phyloP scores from a whole-genome alignment of 2,329 filamentous ascomycete species.

The Colletotrichum coccodes region DNA sequence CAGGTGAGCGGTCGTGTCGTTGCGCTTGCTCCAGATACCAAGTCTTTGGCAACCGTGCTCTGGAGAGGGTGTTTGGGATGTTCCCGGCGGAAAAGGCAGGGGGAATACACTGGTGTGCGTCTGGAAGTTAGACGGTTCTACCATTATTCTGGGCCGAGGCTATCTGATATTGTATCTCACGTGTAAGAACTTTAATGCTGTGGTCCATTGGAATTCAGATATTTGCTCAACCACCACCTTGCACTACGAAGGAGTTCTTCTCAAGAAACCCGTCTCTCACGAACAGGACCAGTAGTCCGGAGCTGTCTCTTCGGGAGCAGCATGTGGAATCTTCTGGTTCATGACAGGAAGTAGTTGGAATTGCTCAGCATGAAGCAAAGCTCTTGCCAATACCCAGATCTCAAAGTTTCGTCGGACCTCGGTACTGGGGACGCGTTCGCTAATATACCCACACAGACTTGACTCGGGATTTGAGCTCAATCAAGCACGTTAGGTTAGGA shows the following conservation, averaged over 20 bases:
- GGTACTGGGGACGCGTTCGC: not conserved
- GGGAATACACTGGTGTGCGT: not conserved
- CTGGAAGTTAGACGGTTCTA: not conserved
- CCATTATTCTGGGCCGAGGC: not conserved
- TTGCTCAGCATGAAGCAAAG: not conserved
- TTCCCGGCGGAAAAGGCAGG: accelerated
- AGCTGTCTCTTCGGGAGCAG: no score
- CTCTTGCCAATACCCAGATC: not conserved
- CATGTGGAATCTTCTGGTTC: not conserved
- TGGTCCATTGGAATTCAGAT: not conserved
- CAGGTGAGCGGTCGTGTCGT: not conserved
- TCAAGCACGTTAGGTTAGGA: accelerated
- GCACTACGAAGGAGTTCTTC: not conserved
- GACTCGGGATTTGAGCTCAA: not conserved
- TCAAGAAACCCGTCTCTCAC: not conserved
- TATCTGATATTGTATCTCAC: not conserved
- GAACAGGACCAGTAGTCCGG: no score
- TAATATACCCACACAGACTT: not conserved
- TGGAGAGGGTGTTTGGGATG: not conserved
- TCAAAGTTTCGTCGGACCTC: not conserved
- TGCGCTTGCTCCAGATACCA: not conserved
- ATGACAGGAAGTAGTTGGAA: not conserved
- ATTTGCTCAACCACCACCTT: not conserved
- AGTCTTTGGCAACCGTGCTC: not conserved
- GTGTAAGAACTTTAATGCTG: not conserved